Evolutionary conservation across 352 stramenopile genomes (phyloP), one percentile per base, ranked within the genome.

Genomic region (Pythium biforme): DNA sequence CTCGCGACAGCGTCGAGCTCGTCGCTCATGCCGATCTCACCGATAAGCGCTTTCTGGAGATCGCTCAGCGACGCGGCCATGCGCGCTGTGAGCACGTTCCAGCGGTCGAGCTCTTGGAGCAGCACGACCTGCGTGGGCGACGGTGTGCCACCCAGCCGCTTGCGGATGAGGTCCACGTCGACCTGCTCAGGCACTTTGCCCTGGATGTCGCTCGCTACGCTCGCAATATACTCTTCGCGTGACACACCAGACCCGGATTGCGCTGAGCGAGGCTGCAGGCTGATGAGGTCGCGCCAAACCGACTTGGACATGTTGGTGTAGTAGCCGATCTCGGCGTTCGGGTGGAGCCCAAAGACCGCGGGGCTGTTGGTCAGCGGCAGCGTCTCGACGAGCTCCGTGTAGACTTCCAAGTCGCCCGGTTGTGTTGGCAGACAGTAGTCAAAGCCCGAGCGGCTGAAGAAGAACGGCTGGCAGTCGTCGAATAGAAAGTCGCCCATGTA

Each of bases 401-500:
- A 98, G 15, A 83, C 79, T 0, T 94, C 81, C 2, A 98, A 66
- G 19, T 81, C 50, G 0, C 81, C 83, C 1, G 74, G 74, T 11
- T 73, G 69, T 1, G 63, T 22, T 1, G 76, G 71, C 17, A 98
- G 69, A 4, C 88, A 83, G 66, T 98, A 98, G 54, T 98, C 94
- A 62, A 95, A 97, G n/a, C 94, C 94, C 0, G 88, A 96, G 11
- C 83, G 80, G 43, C 83, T 97, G 62, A 98, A 98, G 77, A 82
- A 98, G 69, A 98, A 98, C 17, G 81, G 82, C 59, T 97, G 88
- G 61, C 84, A 97, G 55, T 97, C 85, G 62, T 98, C 92, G 48
- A 98, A 98, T 9, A 98, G 73, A 55, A 98, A 98, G 70, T 98
- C 94, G 43, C 95, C 95, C 94, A 98, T 98, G 79, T 98, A 98